phyloP scores from a whole-genome alignment of 2,329 filamentous ascomycete genomes.

The Coniochaeta ligniaria region DNA sequence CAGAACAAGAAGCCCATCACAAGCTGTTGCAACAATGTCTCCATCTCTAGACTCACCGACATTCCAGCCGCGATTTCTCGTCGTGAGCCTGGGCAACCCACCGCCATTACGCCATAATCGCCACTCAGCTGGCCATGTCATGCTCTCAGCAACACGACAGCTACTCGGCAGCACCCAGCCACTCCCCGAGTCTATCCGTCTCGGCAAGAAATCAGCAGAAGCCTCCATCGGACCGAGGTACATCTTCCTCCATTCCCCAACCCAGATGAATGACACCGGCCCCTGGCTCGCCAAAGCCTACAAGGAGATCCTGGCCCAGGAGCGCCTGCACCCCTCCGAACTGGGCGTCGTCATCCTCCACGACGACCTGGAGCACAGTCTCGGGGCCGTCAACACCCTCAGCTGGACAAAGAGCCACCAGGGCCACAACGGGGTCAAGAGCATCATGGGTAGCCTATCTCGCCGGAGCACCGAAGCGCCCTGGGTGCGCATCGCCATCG shows the following conservation, averaged over 20 bases:
- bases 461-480: conserved; percentile 30
- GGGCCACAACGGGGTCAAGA: conserved; percentile 72
- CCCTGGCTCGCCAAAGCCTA: conserved; percentile 61
- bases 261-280: conserved; percentile 80
- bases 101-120: conserved; percentile 67
- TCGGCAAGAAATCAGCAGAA: conserved; percentile 43
- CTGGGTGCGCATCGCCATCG: conserved; percentile 63
- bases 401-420: conserved; percentile 54
- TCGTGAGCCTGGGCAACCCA: conserved; percentile 86
- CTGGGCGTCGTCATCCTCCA: conserved; percentile 70
- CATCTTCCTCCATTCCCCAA: conserved; percentile 69
- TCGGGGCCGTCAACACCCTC: conserved; percentile 58
- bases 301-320: conserved; percentile 41
- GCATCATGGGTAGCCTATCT: conserved; percentile 46
- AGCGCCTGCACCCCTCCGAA: conserved; percentile 17
- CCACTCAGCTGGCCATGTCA: conserved; percentile 80
- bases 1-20: not conserved
- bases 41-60: conserved; percentile 2
- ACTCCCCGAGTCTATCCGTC: conserved; percentile 35
- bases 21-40: not conserved
- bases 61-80: conserved; percentile 50
- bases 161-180: conserved; percentile 38
- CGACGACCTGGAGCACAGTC: conserved; percentile 72
- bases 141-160: conserved; percentile 55
- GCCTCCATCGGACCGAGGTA: conserved; percentile 43